These are phyloP conservation scores for Tinospora cordifolia DNA, from an alignment of 164 flowering plant species.

Conservation along the genomic window DNA sequence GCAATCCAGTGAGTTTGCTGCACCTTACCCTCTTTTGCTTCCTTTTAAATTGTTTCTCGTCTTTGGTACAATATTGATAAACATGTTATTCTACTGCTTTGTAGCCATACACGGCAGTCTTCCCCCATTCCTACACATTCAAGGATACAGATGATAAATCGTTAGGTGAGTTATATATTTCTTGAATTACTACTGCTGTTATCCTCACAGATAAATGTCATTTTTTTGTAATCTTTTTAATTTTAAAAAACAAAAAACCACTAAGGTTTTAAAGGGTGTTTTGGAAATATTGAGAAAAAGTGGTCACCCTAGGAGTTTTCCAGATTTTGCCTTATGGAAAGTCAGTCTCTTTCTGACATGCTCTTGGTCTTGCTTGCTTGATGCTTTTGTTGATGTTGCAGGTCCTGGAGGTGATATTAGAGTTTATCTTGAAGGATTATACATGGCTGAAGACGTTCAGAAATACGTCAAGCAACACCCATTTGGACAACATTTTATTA, in stretches of 20 bases:
- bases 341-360: not conserved
- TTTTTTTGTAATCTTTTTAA: too few relatives aligned
- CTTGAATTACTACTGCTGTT: not conserved
- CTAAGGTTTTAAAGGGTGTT: too few relatives aligned
- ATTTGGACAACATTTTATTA: constrained; percentile 69
- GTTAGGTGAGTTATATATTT: constrained; percentile 49
- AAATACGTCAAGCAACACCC: constrained; percentile 51
- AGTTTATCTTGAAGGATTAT: constrained; percentile 51
- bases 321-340: too few relatives aligned
- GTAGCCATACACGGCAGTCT: constrained; percentile 63
- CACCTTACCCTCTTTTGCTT: not conserved
- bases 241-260: too few relatives aligned
- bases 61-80: not conserved
- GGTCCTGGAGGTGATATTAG: constrained; percentile 71
- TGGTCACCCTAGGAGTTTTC: too few relatives aligned
- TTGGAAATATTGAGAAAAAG: too few relatives aligned
- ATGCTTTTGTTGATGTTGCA: constrained; percentile 15
- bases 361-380: not conserved
- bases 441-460: constrained; percentile 44
- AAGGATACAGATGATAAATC: constrained; percentile 40
- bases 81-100: not conserved
- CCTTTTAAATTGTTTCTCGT: not conserved
- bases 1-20: constrained; percentile 58
- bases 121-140: constrained; percentile 54
- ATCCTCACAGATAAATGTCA: too few relatives aligned